Conservation (phyloP, 1,284 basidiomycete genomes). For the Phaffia rhodozyma region DNA sequence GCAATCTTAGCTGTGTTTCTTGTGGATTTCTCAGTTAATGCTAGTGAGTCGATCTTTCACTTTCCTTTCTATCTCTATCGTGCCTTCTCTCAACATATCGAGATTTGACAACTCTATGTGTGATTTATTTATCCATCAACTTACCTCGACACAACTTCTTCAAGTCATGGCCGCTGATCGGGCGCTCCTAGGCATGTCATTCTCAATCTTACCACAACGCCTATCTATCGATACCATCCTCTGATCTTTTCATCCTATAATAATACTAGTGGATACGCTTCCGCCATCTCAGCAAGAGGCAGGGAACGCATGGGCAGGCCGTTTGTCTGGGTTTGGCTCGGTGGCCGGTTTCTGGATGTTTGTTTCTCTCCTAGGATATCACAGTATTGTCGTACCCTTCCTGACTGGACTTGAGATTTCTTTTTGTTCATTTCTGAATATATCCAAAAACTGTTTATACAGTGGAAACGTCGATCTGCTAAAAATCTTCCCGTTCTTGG, state of each 20-base stretch:
- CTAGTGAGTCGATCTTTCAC: constrained; percentile 26
- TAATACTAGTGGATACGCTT: constrained; percentile 38
- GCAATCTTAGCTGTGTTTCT: constrained; percentile 77
- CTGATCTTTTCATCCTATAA: background rate
- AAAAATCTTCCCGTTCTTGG: constrained; percentile 52
- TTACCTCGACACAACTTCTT: no score
- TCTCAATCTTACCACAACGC: background rate
- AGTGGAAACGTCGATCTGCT: constrained; percentile 62
- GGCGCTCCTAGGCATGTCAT: constrained; percentile 25
- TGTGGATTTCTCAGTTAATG: constrained; percentile 66
- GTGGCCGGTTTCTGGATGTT: constrained; percentile 77
- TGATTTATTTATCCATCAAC: no score
- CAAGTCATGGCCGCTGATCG: constrained; percentile 41
- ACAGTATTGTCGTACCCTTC: background rate
- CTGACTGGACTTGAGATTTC: background rate
- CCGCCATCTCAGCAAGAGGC: constrained; percentile 58
- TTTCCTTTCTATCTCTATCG: no score
- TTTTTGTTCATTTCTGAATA: background rate
- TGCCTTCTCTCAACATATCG: no score
- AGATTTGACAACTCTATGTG: background rate
- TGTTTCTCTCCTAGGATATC: constrained; percentile 29
- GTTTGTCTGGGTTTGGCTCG: constrained; percentile 71
- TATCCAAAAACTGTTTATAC: background rate
- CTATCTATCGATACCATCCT: background rate
- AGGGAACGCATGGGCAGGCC: constrained; percentile 89